Percentiles rank a stretch among this genome's conserved stretches.
Conservation (phyloP, 2,329 filamentous ascomycete genomes). For the Aspergillus tanneri region DNA sequence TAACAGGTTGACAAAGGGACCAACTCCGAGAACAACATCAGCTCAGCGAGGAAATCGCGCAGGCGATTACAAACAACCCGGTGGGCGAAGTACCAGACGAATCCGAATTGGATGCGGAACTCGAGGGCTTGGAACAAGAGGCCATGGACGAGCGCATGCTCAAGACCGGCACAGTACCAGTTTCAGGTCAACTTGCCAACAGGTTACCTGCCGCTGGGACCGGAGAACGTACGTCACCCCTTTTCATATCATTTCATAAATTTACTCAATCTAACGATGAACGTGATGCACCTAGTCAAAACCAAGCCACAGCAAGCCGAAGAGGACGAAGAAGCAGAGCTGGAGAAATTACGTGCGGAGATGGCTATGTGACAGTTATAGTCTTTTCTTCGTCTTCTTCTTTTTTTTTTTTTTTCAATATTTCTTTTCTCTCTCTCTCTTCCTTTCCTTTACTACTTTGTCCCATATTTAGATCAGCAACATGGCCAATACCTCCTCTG, state of each 20-base stretch:
- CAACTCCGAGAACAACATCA: slow-evolving; percentile 86
- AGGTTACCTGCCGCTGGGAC: slow-evolving; percentile 73
- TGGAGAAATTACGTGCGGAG: slow-evolving; percentile 89
- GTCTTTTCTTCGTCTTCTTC: background rate
- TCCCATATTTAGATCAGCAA: slow-evolving; percentile 2
- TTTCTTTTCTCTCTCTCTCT: too few species aligned
- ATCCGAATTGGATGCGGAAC: slow-evolving; percentile 77
- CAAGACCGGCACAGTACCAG: slow-evolving; percentile 79
- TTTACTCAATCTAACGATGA: background rate
- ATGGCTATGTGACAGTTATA: slow-evolving; percentile 76
- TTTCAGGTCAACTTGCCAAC: slow-evolving; percentile 73
- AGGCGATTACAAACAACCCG: slow-evolving; percentile 72
- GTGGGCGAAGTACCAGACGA: slow-evolving; percentile 76
- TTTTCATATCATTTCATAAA: background rate
- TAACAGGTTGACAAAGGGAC: slow-evolving; percentile 61
- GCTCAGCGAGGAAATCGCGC: slow-evolving; percentile 88
- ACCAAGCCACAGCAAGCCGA: slow-evolving; percentile 54
- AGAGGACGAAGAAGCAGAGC: slow-evolving; percentile 93
- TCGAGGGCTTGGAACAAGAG: slow-evolving; percentile 87
- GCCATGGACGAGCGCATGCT: slow-evolving; percentile 91
- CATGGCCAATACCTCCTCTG: background rate
- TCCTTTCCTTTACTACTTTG: slow-evolving; percentile 1
- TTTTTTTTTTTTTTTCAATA: slow-evolving; percentile 2
- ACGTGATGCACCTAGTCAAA: slow-evolving; percentile 36
- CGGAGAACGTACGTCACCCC: slow-evolving; percentile 66